Conservation (phyloP, 345 rosid genomes). For the Arabis alpina region DNA sequence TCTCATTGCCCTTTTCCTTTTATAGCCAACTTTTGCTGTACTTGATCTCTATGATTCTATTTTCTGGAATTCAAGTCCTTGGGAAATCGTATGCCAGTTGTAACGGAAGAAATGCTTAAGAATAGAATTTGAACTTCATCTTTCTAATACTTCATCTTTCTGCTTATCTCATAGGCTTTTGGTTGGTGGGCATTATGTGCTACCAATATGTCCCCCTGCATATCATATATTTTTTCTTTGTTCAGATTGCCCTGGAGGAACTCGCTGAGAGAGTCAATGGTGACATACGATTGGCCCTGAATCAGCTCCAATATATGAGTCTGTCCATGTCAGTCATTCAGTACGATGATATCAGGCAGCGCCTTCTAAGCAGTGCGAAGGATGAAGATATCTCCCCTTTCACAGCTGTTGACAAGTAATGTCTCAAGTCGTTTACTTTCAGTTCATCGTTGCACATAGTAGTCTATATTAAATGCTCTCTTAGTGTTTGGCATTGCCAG, state of each 20-base stretch:
- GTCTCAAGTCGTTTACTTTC: constrained; percentile 25
- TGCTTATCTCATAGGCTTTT: constrained; percentile 23
- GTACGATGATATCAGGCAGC: constrained; percentile 87
- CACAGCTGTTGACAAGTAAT: constrained; percentile 97
- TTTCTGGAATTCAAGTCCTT: constrained; percentile 19
- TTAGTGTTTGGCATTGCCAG: constrained; percentile 26
- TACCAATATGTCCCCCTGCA: constrained; percentile 27
- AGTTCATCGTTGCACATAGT: constrained; percentile 21
- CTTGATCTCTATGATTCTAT: constrained; percentile 2
- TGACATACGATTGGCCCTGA: constrained; percentile 94
- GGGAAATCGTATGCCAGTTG: constrained; percentile 22
- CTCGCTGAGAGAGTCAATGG: constrained; percentile 97
- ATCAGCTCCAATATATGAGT: constrained; percentile 94
- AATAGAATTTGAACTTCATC: constrained; percentile 7
- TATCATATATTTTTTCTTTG: neutral
- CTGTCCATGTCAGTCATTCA: constrained; percentile 82
- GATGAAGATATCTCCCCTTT: constrained; percentile 99
- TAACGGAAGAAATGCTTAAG: constrained; percentile 1
- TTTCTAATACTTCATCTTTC: constrained; percentile 18
- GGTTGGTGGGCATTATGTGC: constrained; percentile 24
- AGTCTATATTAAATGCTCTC: constrained; percentile 15
- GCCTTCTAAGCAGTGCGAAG: constrained; percentile 83
- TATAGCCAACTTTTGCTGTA: constrained; percentile 1
- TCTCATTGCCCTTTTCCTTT: constrained; percentile 22
- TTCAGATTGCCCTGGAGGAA: constrained; percentile 89